Base-by-base conservation (phyloP, 23 red algal species). In the Agarophyton chilense region DNA sequence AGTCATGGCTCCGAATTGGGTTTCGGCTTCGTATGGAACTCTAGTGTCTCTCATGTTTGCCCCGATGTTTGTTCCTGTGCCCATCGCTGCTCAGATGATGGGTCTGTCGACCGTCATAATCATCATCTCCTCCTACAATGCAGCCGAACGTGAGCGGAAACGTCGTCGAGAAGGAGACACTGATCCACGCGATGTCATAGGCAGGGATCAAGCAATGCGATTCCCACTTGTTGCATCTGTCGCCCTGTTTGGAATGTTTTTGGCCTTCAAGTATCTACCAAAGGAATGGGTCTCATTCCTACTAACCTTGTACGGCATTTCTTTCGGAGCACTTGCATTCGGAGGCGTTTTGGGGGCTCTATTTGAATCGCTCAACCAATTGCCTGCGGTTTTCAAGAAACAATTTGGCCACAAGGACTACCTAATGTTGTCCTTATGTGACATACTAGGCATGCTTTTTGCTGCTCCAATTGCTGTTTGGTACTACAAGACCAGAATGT, bases 261-360 rank as follows among this genome's bases (percentile, higher is more conserved):
- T 98, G 19, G 96, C 96, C 2, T 94, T 98, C 86, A 94, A 94
- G 57, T 98, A 92, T 57, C 79, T 98, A 38, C 96, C 96, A 0
- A 80, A 86, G 50, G 75, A 86, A 19, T 79, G 81, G 78, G 92
- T 98, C 6, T 63, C 81, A 25, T 78, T 86, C 71, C 31, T 88
- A 56, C 52, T 96, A 21, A 88, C 88, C 34, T 13, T 94, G 53
- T 87, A 87, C 74, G 92, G 76, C 33, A 62, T 94, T 24, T 66
- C 53, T 9, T 88, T 95, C 46, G 92, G 90, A 45, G 77, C 49
- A 9, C 49, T 95, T 21, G 80, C 80, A 28, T 83, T 81, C 26
- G 79, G 53, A 25, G 52, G 73, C 32, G 88, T 90, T 25, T 39
- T 95, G 16, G 68, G 80, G 4, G 28, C 77, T 34, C 16, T 52